A percentile compares a stretch with the other conserved stretches of the same genome.
phyloP scores from a whole-genome alignment of 176 grass and related monocot genomes.

The Paspalum notatum region DNA sequence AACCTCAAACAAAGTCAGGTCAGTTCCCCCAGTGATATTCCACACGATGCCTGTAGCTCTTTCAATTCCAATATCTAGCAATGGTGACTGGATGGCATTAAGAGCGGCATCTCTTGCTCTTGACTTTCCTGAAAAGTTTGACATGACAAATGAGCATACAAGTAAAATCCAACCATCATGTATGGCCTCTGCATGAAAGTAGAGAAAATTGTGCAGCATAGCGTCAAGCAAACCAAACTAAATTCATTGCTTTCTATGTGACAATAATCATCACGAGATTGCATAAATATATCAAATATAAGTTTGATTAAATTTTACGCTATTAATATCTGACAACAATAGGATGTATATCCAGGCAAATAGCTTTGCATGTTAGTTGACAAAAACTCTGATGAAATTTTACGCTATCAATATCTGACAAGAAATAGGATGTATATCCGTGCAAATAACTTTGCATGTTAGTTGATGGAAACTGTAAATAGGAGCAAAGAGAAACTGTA shows the following conservation, averaged over 20 bases:
- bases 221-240: neutral
- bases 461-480: too few relatives aligned
- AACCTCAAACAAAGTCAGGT: slow-evolving; percentile 91
- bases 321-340: neutral
- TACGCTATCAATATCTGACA: too few relatives aligned
- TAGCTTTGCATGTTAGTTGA: slow-evolving; percentile 1
- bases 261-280: slow-evolving; percentile 2
- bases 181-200: neutral
- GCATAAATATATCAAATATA: neutral
- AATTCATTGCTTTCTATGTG: neutral
- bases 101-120: slow-evolving; percentile 91
- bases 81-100: slow-evolving; percentile 90
- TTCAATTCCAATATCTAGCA: slow-evolving; percentile 95
- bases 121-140: slow-evolving; percentile 67
- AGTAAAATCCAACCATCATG: neutral
- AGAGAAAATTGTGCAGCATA: neutral
- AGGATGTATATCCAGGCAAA: neutral
- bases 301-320: neutral
- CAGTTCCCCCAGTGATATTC: slow-evolving; percentile 90
- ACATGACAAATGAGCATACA: slow-evolving; percentile 19
- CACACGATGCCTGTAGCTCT: slow-evolving; percentile 93
- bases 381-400: too few relatives aligned
- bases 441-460: slow-evolving; percentile 11
- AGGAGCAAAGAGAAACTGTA: slow-evolving; percentile 21
- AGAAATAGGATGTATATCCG: too few relatives aligned